Base-by-base conservation (phyloP, 192 early-diverging fungal genomes). In the Coemansia sp. region DNA sequence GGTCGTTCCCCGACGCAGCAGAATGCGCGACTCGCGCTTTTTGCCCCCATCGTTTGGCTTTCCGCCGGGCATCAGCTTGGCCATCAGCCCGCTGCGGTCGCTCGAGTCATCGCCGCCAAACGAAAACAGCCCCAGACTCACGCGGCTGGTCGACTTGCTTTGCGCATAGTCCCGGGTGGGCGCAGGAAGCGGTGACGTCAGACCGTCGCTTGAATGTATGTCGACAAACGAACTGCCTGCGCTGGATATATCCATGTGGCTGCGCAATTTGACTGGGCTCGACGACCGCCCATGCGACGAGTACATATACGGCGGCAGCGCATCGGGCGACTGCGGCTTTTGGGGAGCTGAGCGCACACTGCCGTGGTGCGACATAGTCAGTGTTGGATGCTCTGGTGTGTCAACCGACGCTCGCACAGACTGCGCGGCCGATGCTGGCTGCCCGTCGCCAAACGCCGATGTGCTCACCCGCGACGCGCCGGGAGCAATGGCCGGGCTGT, bases 171-270 rank as follows among this genome's bases (percentile, higher is more conserved):
- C 6, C 6, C 19, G 11, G 16, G 23, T 16, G 1, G 56, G 27
- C 3, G 11, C 16, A 14, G 29, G 64, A 26, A 6, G 26, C 25
- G 58, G 54, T 43, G 63, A 65, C 22, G 55, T 23, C 16, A 37
- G 38, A 0, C 4, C 57, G 16, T 58, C 57, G 57, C 60, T 43
- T 14, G 57, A 49, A 45, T 58, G 57, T 19, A 80, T 54, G 25
- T 80, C 71, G 6, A 80, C 77, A 68, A 74, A 80, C 38, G 77
- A 80, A 27, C 64, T 62, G 39, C 61, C 37, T 43, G 50, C 60
- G 47, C 69, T 63, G 10, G 47, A 27, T 5, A 50, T 49, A 39
- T 47, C 62, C 16, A 43, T 12, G 16, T 64, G 50, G 51, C 23
- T 41, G 12, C 38, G 23, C 19, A 43, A 10, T 39, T 41, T 61